phyloP scores from a whole-genome alignment of 2,329 filamentous ascomycete species.

The Fusarium xylarioides region DNA sequence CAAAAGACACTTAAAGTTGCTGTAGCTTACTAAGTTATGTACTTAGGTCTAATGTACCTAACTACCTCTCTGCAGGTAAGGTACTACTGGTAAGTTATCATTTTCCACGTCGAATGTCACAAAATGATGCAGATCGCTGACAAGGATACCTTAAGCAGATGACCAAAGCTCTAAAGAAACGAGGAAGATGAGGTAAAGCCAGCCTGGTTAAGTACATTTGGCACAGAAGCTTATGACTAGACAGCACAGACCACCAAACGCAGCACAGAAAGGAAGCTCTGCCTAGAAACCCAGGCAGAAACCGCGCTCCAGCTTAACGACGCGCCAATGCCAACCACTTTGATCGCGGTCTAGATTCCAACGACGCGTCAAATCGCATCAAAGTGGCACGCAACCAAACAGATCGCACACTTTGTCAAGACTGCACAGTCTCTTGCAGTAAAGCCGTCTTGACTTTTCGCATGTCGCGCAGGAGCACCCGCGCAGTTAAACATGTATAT shows the following conservation, averaged over 20 bases:
- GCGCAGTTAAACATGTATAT: slow-evolving; percentile 80
- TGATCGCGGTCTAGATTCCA: slow-evolving; percentile 39
- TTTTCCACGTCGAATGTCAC: not conserved
- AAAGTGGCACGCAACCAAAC: slow-evolving; percentile 34
- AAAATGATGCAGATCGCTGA: not conserved
- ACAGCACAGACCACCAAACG: slow-evolving; percentile 27
- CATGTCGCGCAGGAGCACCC: slow-evolving; percentile 52
- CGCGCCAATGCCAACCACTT: slow-evolving; percentile 42
- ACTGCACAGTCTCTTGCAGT: slow-evolving; percentile 38
- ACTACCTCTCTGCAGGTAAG: not conserved
- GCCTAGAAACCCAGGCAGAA: slow-evolving; percentile 40
- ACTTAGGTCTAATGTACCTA: not conserved
- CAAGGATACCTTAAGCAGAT: not conserved
- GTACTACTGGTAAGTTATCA: not conserved
- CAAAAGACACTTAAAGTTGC: not conserved
- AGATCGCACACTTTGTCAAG: slow-evolving; percentile 34
- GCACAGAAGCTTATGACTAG: not conserved
- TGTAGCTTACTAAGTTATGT: not conserved
- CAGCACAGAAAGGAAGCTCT: not conserved
- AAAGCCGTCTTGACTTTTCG: slow-evolving; percentile 37
- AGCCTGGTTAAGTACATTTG: not conserved
- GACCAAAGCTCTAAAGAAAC: not conserved
- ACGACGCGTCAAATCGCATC: slow-evolving; percentile 44
- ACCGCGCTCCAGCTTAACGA: slow-evolving; percentile 28
- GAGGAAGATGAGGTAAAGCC: not conserved